phyloP scores from a whole-genome alignment of 192 early-diverging fungal species.

The Rhizoclosmatium sp. region DNA sequence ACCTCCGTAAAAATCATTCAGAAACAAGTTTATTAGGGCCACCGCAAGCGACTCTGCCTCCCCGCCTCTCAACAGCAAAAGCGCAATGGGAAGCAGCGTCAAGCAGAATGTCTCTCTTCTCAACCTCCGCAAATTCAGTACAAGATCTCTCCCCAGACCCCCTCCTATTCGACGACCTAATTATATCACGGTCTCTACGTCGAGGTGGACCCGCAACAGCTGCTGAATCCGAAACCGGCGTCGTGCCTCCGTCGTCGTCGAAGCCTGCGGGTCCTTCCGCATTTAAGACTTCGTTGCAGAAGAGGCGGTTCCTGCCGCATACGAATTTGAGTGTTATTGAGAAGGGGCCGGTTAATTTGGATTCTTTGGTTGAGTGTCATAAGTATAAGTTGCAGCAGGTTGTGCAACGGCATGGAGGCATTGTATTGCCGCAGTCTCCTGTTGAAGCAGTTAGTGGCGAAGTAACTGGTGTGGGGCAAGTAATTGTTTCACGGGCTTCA shows the following conservation, averaged over 20 bases:
- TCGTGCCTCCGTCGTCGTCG: too few relatives aligned
- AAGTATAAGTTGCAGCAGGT: constrained; percentile 3
- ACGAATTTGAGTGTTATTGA: constrained; percentile 22
- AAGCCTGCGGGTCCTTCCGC: neutral
- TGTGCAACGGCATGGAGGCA: neutral
- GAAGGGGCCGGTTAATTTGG: neutral
- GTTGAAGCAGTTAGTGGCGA: neutral
- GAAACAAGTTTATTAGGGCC: too few relatives aligned
- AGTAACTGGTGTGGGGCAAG: too few relatives aligned
- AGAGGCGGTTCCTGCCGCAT: constrained; percentile 17
- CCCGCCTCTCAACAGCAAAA: neutral
- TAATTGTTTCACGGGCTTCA: neutral
- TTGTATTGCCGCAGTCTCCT: neutral
- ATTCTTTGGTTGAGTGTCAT: neutral
- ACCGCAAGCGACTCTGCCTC: neutral
- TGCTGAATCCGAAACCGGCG: constrained; percentile 7
- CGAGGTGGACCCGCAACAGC: neutral
- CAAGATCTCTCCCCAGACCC: neutral
- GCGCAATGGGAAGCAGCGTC: neutral
- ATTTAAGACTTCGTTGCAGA: constrained; percentile 12
- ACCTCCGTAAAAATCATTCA: too few relatives aligned
- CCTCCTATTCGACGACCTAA: constrained; percentile 12
- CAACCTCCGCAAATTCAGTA: neutral
- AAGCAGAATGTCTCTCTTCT: neutral
- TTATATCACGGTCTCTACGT: neutral